Conservation (phyloP, 306 rosid species). For the Rosa persica region DNA sequence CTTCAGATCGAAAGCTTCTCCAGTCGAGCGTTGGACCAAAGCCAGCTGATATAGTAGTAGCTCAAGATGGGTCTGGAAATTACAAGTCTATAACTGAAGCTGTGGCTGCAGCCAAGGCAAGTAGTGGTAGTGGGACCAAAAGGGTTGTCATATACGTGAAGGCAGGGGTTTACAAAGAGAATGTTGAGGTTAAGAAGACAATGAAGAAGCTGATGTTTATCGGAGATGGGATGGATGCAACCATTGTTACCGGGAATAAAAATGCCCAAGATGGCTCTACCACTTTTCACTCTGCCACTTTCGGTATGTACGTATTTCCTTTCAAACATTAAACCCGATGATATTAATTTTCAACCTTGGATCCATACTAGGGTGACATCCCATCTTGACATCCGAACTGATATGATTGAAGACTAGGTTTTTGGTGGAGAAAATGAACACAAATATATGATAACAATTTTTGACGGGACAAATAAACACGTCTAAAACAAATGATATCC, state of each 20-base stretch:
- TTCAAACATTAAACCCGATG: background rate
- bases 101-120: conserved; percentile 39
- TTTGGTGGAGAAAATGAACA: background rate
- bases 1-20: conserved; percentile 53
- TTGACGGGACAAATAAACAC: background rate
- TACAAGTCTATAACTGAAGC: conserved; percentile 58
- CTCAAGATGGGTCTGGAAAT: conserved; percentile 69
- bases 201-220: conserved; percentile 57
- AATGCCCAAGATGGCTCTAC: conserved; percentile 47
- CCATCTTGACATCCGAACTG: background rate
- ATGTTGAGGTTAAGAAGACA: conserved; percentile 40
- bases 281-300: conserved; percentile 75
- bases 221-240: conserved; percentile 76
- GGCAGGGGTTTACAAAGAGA: conserved; percentile 69
- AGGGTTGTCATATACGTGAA: conserved; percentile 63
- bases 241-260: conserved; percentile 47
- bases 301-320: conserved; percentile 51
- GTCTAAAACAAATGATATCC: background rate
- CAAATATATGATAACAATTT: background rate
- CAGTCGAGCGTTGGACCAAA: conserved; percentile 10
- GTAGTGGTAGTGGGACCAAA: conserved; percentile 33
- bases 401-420: background rate
- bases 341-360: background rate
- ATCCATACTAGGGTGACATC: background rate
- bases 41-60: conserved; percentile 55